phyloP scores from a whole-genome alignment of 495 filamentous ascomycete species.

The Alectoria sarmentosa region DNA sequence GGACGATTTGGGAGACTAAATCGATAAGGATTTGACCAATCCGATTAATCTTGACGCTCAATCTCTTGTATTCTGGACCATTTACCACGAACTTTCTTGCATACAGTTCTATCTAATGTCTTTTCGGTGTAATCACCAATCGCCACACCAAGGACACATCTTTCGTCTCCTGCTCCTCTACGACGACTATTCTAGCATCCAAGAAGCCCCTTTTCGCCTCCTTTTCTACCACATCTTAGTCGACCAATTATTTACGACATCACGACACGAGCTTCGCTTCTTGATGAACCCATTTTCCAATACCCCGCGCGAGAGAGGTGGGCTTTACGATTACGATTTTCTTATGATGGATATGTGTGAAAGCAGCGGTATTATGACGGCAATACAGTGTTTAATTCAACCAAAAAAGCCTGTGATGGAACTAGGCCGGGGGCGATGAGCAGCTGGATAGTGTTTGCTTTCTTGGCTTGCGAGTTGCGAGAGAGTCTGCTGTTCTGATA shows the following conservation, averaged over 20 bases:
- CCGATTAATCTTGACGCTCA: neutral
- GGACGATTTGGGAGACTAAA: neutral
- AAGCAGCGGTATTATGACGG: constrained; percentile 17
- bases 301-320: constrained; percentile 6
- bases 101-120: constrained; percentile 7
- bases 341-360: constrained; percentile 20
- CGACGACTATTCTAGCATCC: constrained; percentile 2
- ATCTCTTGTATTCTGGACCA: neutral
- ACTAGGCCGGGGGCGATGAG: constrained; percentile 17
- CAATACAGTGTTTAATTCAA: constrained; percentile 14
- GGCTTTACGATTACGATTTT: constrained; percentile 23
- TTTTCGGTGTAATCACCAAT: constrained; percentile 5
- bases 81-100: constrained; percentile 7
- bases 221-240: constrained; percentile 20
- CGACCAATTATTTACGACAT: constrained; percentile 20
- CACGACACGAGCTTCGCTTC: constrained; percentile 21
- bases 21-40: neutral
- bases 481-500: constrained; percentile 13
- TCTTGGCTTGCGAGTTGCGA: neutral
- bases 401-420: constrained; percentile 24
- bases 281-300: constrained; percentile 14
- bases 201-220: constrained; percentile 9
- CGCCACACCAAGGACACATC: neutral
- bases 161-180: neutral
- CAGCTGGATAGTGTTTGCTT: constrained; percentile 8